Evolutionary conservation across 2,329 filamentous ascomycete species (phyloP), one percentile per base, ranked within the genome.

Genomic region (Phialemoniopsis sp.): DNA sequence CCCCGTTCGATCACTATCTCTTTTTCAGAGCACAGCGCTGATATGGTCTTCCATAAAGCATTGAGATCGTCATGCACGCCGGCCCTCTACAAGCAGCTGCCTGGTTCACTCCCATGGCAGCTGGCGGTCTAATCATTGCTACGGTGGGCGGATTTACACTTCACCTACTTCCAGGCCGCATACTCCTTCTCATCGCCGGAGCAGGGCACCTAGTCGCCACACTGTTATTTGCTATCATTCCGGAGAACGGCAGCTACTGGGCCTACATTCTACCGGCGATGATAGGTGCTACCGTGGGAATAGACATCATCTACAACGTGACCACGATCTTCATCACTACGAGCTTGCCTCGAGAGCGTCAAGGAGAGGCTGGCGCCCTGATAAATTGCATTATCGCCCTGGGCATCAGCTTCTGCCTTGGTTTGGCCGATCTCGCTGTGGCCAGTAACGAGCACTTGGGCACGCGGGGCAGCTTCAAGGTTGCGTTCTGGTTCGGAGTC

Each of bases 301-400:
- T 86, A 39, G 82, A 87, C 48, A 71, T 85, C 33, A 76, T 75
- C 7, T 85, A 78, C 58, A 85, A 78, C 41, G 68, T 86, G 3
- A 72, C 78, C 26, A 85, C 81, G 45, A 73, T 86, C 38, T 86
- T 85, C 55, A 75, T 84, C 38, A 85, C 81, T 1, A 85, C 80
- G 0, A 75, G 68, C 13, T 56, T 85, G 37, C 78, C 80, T 0
- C 66, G 66, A 8, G 62, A 68, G 10, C 67, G 73, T 44, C 82
- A 87, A 50, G 82, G 81, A 0, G 59, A 85, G 3, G 82, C 80
- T 0, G 82, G 81, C 3, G 80, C 78, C 1, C 53, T 86, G 33
- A 76, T 82, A 47, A 85, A 82, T 55, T 71, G 72, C 16, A 58
- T 82, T 2, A 53, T 85, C 9, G 78, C 82, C 49, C 57, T 86